Evolutionary conservation across 2,329 filamentous ascomycete species (phyloP).

Genomic region (Xylariomycetidae sp.): DNA sequence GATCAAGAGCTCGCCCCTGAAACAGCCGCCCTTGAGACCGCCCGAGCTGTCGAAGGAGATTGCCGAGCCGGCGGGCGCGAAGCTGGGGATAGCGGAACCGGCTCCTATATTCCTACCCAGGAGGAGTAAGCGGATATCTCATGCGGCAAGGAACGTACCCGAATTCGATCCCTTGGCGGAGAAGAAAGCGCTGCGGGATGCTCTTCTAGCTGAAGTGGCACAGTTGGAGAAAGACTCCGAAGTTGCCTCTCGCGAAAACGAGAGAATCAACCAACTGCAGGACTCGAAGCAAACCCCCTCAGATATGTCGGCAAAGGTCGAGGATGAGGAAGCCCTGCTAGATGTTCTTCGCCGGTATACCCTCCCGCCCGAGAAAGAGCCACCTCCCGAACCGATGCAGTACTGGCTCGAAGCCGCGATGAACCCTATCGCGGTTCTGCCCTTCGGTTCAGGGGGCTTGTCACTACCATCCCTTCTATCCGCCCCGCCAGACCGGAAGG

Average conservation of each 20-base stretch:
- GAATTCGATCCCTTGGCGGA: slow-evolving; percentile 36
- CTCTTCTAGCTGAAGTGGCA: slow-evolving; percentile 49
- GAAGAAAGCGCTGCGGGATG: slow-evolving; percentile 47
- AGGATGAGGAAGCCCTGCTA: slow-evolving; percentile 33
- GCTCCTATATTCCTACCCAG: slow-evolving; percentile 2
- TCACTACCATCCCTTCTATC: slow-evolving; percentile 20
- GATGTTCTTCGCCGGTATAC: slow-evolving; percentile 36
- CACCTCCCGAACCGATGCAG: slow-evolving; percentile 26
- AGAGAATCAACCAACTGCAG: slow-evolving; percentile 41
- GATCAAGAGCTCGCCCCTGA: slow-evolving; percentile 44
- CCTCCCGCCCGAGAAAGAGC: slow-evolving; percentile 29
- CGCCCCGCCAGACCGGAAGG: slow-evolving; percentile 16
- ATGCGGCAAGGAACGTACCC: slow-evolving; percentile 36
- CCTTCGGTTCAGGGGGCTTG: slow-evolving; percentile 37
- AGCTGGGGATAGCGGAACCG: slow-evolving; percentile 2
- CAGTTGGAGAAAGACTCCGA: slow-evolving; percentile 53
- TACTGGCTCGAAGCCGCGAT: slow-evolving; percentile 42
- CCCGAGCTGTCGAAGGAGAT: too few species aligned
- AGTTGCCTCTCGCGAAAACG: slow-evolving; percentile 51
- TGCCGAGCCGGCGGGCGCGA: slow-evolving; percentile 2
- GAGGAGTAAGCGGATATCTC: slow-evolving; percentile 17
- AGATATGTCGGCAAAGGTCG: slow-evolving; percentile 20
- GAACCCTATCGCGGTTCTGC: slow-evolving; percentile 46
- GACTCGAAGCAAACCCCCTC: slow-evolving; percentile 22
- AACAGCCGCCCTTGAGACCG: slow-evolving; percentile 33